Evolutionary conservation across 225 moss, liverwort and hornwort genomes (phyloP).

Genomic region (Sphagnum tenellum): DNA sequence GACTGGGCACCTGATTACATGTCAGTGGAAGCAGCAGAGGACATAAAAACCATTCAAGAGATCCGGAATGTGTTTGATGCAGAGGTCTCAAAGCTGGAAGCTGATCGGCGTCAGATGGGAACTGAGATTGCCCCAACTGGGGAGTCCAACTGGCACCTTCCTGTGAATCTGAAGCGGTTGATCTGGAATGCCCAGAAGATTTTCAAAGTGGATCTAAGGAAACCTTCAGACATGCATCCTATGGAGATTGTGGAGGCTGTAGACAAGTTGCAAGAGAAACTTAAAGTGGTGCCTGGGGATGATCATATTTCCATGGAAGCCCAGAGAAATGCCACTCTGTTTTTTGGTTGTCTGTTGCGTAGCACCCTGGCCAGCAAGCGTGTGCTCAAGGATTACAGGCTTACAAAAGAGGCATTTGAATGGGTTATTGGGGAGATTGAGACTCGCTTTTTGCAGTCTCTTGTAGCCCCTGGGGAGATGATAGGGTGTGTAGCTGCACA

Average conservation of each 20-base stretch:
- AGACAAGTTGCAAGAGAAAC: conserved; percentile 89
- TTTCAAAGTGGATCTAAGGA: conserved; percentile 90
- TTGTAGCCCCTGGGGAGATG: conserved; percentile 99
- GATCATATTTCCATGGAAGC: conserved; percentile 97
- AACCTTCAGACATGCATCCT: conserved; percentile 96
- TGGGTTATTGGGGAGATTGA: conserved; percentile 99
- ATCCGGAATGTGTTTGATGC: conserved; percentile 98
- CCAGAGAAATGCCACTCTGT: conserved; percentile 91
- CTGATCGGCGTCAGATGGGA: conserved; percentile 88
- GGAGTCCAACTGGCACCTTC: conserved; percentile 72
- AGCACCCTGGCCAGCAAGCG: conserved; percentile 96
- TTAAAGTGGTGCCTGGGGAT: conserved; percentile 97
- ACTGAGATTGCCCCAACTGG: conserved; percentile 90
- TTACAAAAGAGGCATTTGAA: conserved; percentile 96
- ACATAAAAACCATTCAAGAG: conserved; percentile 91
- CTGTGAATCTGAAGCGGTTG: conserved; percentile 88
- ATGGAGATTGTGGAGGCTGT: conserved; percentile 99
- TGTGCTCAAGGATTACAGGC: conserved; percentile 86
- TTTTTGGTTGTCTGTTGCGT: conserved; percentile 88
- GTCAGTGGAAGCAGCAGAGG: conserved; percentile 86
- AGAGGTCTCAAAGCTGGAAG: conserved; percentile 85
- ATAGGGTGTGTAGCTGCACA: conserved; percentile 99
- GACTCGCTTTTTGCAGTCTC: conserved; percentile 86
- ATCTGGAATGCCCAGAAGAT: conserved; percentile 99
- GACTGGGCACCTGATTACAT: conserved; percentile 99